Conservation (phyloP, 176 grass and related monocot genomes). For the Rhipidocladum racemiflorum region DNA sequence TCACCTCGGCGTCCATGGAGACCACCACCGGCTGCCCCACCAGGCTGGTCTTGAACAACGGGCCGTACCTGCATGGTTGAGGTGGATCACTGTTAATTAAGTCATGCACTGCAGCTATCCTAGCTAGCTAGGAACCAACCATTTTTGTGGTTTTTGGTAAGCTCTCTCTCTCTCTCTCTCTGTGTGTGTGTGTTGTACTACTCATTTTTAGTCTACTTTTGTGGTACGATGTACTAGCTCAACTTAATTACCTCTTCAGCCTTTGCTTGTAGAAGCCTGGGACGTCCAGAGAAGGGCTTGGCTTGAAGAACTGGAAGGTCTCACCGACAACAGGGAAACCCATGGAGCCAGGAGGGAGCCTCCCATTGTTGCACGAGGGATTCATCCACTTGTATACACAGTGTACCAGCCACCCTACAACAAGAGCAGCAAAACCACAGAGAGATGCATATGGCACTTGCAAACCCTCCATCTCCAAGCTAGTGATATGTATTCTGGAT, state of each 20-base stretch:
- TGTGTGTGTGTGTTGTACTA: too few relatives aligned
- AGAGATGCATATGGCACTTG: background rate
- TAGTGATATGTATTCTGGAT: too few relatives aligned
- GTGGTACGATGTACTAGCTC: background rate
- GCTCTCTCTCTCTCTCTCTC: too few relatives aligned
- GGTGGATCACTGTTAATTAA: too few relatives aligned
- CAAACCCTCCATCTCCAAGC: background rate
- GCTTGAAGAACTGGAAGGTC: slow-evolving; percentile 17
- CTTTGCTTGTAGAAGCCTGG: slow-evolving; percentile 1
- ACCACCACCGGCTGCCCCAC: background rate
- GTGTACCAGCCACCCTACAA: background rate
- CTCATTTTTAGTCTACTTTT: too few relatives aligned
- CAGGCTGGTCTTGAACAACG: slow-evolving; percentile 17
- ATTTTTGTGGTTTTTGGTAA: background rate
- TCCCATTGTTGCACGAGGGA: slow-evolving; percentile 19
- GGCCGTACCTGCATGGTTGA: background rate
- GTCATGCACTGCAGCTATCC: too few relatives aligned
- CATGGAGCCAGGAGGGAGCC: slow-evolving; percentile 34
- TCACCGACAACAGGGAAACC: slow-evolving; percentile 40
- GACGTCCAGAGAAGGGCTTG: slow-evolving; percentile 3
- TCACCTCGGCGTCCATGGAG: slow-evolving; percentile 18
- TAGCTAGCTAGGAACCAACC: too few relatives aligned
- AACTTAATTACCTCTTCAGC: background rate
- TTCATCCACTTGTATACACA: slow-evolving; percentile 26
- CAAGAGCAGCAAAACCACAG: background rate